Evolutionary conservation across 352 stramenopile genomes (phyloP), one percentile per base, ranked within the genome.

Genomic region (Phytophthora macrochlamydospora): DNA sequence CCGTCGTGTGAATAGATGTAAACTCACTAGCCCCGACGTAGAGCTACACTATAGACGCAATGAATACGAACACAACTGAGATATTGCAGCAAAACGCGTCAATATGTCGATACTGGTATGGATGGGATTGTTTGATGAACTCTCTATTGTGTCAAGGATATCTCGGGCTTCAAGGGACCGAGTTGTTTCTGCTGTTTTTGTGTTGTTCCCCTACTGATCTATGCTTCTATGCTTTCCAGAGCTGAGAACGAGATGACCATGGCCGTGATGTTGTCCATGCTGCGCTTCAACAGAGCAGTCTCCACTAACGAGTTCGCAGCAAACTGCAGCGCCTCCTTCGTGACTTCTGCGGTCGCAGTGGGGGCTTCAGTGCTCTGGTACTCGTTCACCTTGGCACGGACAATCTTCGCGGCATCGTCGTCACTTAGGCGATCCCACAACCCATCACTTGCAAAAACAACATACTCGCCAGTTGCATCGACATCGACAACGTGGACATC

Each of bases 221-320:
- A 11, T 55, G 33, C 38, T 70, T 58, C 18, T 24, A 24, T 24
- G 18, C 18, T 24, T 24, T 24, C 18, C 60, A 69, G 33, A 43
- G 73, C 50, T 2, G 75, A 68, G 59, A 82, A 89, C 29, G 76
- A 86, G 31, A 92, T 79, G 49, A 94, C 80, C 74, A 92, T 90
- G 42, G 79, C 81, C 18, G 86, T 93, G 66, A 94, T 89, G 66
- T 94, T 94, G 72, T 94, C 86, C 77, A 89, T 91, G 59, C 77
- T 91, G 60, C 80, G 75, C 62, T 90, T 89, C 30, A 74, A 53
- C 32, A 94, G 62, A 18, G 86, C 86, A 31, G 76, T 64, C 59
- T 94, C 83, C 24, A 94, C 78, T 5, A 94, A 73, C 43, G 82
- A 82, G 30, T 81, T 78, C 1, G 86, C 86, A 6, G 86, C 79